Conservation (phyloP, 2,329 filamentous ascomycete genomes). For the Onygena corvina region DNA sequence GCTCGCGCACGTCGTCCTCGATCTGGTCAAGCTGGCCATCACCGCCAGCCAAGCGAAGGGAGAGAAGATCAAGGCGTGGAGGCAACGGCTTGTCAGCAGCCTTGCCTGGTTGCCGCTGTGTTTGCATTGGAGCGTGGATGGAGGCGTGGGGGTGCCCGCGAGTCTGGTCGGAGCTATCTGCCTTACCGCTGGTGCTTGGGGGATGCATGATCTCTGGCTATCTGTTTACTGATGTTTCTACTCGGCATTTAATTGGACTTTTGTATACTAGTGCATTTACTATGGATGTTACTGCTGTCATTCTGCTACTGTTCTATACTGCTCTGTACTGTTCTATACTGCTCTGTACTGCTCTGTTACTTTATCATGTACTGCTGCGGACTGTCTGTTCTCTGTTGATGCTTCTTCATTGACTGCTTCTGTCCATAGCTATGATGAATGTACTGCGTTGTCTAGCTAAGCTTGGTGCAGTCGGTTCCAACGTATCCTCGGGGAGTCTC, state of each 20-base stretch:
- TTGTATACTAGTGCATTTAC: neutral
- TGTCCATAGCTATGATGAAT: no score
- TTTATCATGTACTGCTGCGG: no score
- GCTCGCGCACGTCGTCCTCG: constrained; percentile 63
- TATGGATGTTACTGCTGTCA: neutral
- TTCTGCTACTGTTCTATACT: no score
- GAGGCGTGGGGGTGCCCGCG: constrained; percentile 49
- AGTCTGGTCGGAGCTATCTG: constrained; percentile 49
- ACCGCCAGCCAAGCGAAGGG: constrained; percentile 18
- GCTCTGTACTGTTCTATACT: no score
- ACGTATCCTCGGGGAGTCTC: neutral
- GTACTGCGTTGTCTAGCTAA: no score
- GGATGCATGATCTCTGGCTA: constrained; percentile 36
- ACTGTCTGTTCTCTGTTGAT: no score
- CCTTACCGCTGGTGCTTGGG: constrained; percentile 37
- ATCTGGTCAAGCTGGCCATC: constrained; percentile 58
- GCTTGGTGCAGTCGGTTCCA: neutral
- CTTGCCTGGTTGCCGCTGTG: constrained; percentile 70
- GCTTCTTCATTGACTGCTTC: no score
- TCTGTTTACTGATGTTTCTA: constrained; percentile 26
- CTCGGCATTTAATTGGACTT: neutral
- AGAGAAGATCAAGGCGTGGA: constrained; percentile 47
- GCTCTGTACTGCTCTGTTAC: no score
- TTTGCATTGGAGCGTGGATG: constrained; percentile 66
- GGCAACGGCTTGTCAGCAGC: constrained; percentile 53